Base-by-base conservation (phyloP, 305 asterid species). In the Galium porrigens region DNA sequence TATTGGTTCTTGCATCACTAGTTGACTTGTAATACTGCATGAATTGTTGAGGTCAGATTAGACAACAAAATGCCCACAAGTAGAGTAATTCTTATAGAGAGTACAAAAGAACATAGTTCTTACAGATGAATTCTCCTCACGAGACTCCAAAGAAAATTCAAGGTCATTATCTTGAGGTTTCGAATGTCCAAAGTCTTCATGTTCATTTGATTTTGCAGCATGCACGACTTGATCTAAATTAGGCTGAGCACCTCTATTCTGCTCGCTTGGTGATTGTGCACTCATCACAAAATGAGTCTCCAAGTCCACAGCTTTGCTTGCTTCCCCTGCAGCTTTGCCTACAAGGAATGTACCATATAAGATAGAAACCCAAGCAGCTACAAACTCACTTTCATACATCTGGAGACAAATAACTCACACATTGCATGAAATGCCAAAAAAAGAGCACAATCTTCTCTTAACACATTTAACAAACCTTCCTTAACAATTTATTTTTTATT, bases 101-200 rank as follows among this genome's bases (percentile, higher is more conserved):
- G 12, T 3, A 17, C 5, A 5, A 34, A 30, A 8, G 29, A 67
- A 39, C 32, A 46, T 34, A 10, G 30, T 54, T 66, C 55, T 22
- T 22, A 22, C 63, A 39, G 33, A 22, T 33, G 61, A 56, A 29
- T 42, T 36, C 27, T 41, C 32, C 8, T 51, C 65, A 30, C 2
- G 18, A 44, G 65, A 27, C 32, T 59, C 36, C 8, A 52, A 11
- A 32, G 33, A 11, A 11, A 30, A 12, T 12, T 32, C 49, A 1
- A 29, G 33, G 17, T 7, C 22, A 39, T 39, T 8, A 3, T 55
- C 44, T 41, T 6, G 34, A 37, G 48, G 11, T 39, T 36, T 37
- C 27, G 36, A 14, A 14, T 41, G 66, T 44, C 41, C 67, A 63
- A 63, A 33, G 33, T 58, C 65, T 17, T 44, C 71, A 46, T 33